A percentile compares a stretch with the other conserved stretches of the same genome.
Conservation (phyloP, 176 grass and related monocot species). For the Pharus latifolius region DNA sequence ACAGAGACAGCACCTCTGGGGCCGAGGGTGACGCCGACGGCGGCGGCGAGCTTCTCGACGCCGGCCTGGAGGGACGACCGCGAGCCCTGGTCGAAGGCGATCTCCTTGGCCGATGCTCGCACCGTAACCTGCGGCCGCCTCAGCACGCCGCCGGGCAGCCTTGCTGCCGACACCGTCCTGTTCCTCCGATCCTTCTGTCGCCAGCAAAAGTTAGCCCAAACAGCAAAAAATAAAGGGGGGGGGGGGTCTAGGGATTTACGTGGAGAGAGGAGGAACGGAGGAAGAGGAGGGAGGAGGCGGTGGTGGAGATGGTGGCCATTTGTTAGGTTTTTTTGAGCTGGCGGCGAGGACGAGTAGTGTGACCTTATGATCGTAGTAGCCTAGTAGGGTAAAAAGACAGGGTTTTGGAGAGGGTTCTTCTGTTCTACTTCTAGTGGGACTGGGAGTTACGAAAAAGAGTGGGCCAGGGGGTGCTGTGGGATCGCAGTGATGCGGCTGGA, state of each 20-base stretch:
- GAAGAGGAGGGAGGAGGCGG: slow-evolving; percentile 35
- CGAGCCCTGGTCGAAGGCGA: slow-evolving; percentile 76
- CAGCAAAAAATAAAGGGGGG: not conserved
- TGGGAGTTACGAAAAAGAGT: too few species aligned
- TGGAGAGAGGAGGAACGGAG: slow-evolving; percentile 38
- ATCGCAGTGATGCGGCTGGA: too few species aligned
- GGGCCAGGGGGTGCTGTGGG: too few species aligned
- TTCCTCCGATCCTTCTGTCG: slow-evolving; percentile 8
- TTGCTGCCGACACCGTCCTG: not conserved
- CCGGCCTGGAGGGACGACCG: slow-evolving; percentile 76
- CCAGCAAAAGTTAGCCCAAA: not conserved
- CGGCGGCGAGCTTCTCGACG: slow-evolving; percentile 83
- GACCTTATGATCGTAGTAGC: too few species aligned
- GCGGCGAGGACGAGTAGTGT: not conserved
- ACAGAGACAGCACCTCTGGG: slow-evolving; percentile 44
- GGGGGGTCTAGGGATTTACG: not conserved
- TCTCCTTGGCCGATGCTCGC: slow-evolving; percentile 67
- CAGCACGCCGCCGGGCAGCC: not conserved
- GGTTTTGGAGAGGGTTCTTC: too few species aligned
- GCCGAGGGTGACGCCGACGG: slow-evolving; percentile 73
- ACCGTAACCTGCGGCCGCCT: slow-evolving; percentile 15
- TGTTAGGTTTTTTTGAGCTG: too few species aligned
- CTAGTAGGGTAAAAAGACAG: too few species aligned
- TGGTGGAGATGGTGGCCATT: slow-evolving; percentile 62
- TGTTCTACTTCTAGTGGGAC: too few species aligned